A percentile compares a stretch with the other conserved stretches of the same genome.
Evolutionary conservation across 176 grass and related monocot species (phyloP).

Genomic region (Alloteropsis semialata): DNA sequence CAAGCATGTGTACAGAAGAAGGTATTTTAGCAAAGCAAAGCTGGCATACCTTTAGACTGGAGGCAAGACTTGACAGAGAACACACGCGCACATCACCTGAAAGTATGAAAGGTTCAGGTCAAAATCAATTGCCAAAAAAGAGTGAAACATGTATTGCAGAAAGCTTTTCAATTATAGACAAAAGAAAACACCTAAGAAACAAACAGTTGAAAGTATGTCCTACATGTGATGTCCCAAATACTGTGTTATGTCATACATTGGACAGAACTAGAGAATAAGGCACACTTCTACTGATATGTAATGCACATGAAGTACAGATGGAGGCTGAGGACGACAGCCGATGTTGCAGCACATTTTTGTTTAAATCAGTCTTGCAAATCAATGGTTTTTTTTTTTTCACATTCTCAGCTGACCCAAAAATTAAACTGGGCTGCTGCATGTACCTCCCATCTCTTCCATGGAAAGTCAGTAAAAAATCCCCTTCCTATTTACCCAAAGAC

Average conservation of each 20-base stretch:
- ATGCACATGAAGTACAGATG: not conserved
- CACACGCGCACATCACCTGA: constrained; percentile 47
- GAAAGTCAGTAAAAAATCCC: not conserved
- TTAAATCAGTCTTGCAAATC: not conserved
- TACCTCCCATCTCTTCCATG: not conserved
- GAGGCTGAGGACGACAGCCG: not conserved
- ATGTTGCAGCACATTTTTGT: not conserved
- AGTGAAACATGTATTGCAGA: not conserved
- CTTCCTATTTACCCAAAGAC: not conserved
- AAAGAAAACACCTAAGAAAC: not conserved
- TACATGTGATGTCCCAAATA: not conserved
- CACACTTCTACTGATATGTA: not conserved
- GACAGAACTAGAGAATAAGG: not conserved
- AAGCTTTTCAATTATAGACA: not conserved
- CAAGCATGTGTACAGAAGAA: not conserved
- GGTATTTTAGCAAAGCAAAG: not conserved
- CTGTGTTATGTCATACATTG: not conserved
- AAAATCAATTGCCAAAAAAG: not conserved
- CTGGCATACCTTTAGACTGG: constrained; percentile 59
- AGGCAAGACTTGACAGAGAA: constrained; percentile 53
- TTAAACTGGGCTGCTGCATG: not conserved
- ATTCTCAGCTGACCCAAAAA: not conserved
- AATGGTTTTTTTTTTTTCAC: not conserved
- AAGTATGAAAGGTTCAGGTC: not conserved
- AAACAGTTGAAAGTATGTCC: not conserved